phyloP scores from a whole-genome alignment of 176 grass and related monocot species.

The barley (Hordeum vulgare) region MorexV3_pseudomolecules_assembly NC_058524.1:58036616-58037115 shows the following conservation, averaged over 20 bases:
- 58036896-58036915: constrained; percentile 86
- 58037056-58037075: constrained; percentile 5
- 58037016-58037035: constrained; percentile 26
- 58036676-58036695: not conserved
- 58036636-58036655: not conserved
- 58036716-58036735: not conserved
- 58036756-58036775: not conserved
- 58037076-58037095: constrained; percentile 34
- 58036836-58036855: not conserved
- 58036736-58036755: not conserved
- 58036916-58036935: constrained; percentile 66
- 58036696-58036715: not conserved
- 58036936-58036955: constrained; percentile 93
- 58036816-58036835: not conserved
- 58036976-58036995: constrained; percentile 85
- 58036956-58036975: constrained; percentile 77
- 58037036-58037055: not conserved
- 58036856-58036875: not conserved
- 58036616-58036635: not conserved
- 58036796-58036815: not conserved
- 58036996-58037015: constrained; percentile 40
- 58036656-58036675: not conserved
- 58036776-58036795: not conserved
- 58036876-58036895: constrained; percentile 9
- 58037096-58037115: constrained; percentile 87